These are phyloP conservation scores for Colletotrichum cordylinicola DNA, from an alignment of 2,329 filamentous ascomycete genomes.

Conservation along the genomic window DNA sequence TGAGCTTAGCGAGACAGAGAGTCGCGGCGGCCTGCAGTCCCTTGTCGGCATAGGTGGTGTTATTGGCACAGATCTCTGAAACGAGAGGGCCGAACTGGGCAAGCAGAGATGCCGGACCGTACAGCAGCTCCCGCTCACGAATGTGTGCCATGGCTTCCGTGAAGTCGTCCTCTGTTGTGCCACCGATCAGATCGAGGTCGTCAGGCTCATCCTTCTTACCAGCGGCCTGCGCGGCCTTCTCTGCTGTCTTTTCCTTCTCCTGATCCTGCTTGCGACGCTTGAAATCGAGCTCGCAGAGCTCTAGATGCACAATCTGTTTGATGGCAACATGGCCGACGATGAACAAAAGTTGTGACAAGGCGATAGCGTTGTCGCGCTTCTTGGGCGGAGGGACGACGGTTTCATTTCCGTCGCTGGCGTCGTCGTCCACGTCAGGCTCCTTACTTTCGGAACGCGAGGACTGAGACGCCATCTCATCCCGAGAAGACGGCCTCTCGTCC, in stretches of 20 bases:
- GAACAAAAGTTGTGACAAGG: conserved; percentile 89
- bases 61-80: conserved; percentile 92
- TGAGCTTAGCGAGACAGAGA: conserved; percentile 93
- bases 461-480: background rate
- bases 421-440: conserved; percentile 29
- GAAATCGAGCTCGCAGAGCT: conserved; percentile 97
- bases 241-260: conserved; percentile 66
- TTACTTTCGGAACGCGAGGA: background rate
- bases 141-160: conserved; percentile 86
- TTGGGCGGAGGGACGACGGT: conserved; percentile 47
- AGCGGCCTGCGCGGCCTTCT: conserved; percentile 34
- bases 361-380: conserved; percentile 72
- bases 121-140: conserved; percentile 82
- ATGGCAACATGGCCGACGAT: conserved; percentile 96
- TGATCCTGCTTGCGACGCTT: conserved; percentile 94
- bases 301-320: conserved; percentile 98
- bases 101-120: conserved; percentile 83
- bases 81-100: conserved; percentile 90
- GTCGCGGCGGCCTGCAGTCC: conserved; percentile 93
- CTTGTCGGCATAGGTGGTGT: conserved; percentile 88
- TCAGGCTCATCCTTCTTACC: conserved; percentile 67
- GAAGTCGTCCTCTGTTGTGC: conserved; percentile 93
- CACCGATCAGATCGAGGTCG: conserved; percentile 94
- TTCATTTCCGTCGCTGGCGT: conserved; percentile 27
- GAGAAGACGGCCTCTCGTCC: conserved; percentile 35